Percentiles rank a stretch among this genome's conserved stretches.
Conservation (phyloP, 345 rosid genomes). For the Arabis hirsuta region DNA sequence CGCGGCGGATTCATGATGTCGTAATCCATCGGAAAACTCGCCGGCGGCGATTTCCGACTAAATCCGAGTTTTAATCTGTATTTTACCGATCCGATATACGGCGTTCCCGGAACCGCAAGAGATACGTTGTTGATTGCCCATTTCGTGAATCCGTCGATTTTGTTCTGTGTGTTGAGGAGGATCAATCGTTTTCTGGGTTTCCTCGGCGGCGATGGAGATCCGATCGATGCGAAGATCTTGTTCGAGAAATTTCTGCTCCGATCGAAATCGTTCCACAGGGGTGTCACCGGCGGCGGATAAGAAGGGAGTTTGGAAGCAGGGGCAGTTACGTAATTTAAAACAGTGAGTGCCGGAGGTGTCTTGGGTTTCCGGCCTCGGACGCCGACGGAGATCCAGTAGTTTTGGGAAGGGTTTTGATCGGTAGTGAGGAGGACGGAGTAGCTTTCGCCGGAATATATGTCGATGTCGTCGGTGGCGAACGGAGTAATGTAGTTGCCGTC, state of each 20-base stretch:
- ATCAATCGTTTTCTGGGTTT: slow-evolving; percentile 45
- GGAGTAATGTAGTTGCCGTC: slow-evolving; percentile 86
- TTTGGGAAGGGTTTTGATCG: slow-evolving; percentile 50
- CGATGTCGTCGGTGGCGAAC: slow-evolving; percentile 58
- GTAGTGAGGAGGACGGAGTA: slow-evolving; percentile 76
- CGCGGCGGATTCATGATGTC: slow-evolving; percentile 58
- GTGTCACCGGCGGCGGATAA: slow-evolving; percentile 62
- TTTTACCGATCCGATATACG: slow-evolving; percentile 76
- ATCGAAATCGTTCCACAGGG: slow-evolving; percentile 62
- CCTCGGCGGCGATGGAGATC: slow-evolving; percentile 54
- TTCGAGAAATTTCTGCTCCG: slow-evolving; percentile 57
- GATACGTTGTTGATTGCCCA: slow-evolving; percentile 88
- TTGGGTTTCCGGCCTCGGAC: slow-evolving; percentile 63
- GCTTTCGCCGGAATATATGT: slow-evolving; percentile 81
- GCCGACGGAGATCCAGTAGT: slow-evolving; percentile 67
- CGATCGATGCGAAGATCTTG: slow-evolving; percentile 48
- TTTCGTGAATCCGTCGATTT: slow-evolving; percentile 51
- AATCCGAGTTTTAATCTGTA: slow-evolving; percentile 49
- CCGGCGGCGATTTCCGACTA: slow-evolving; percentile 55
- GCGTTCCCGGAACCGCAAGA: slow-evolving; percentile 60
- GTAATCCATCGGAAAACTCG: slow-evolving; percentile 43
- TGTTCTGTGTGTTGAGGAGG: slow-evolving; percentile 80
- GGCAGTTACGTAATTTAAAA: slow-evolving; percentile 56
- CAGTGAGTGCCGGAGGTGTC: slow-evolving; percentile 63
- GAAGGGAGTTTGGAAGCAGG: slow-evolving; percentile 49